Evolutionary conservation across 2,329 filamentous ascomycete species (phyloP).

Genomic region (Trichoderma simmonsii): DNA sequence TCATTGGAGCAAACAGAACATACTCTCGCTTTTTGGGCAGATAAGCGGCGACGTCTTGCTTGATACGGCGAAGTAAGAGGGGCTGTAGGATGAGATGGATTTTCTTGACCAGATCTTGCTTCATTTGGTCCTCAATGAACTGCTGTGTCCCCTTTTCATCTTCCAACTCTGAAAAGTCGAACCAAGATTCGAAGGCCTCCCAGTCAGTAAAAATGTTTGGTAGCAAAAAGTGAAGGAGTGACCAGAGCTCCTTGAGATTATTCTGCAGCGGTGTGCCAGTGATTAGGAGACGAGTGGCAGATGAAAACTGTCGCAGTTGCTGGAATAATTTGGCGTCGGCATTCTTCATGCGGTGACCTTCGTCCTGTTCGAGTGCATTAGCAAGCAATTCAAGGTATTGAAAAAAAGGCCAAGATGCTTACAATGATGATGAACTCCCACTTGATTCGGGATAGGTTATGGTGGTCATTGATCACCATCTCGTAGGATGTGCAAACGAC

Average conservation of each 20-base stretch:
- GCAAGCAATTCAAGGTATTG: fast-evolving
- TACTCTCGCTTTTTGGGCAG: slow-evolving; percentile 98
- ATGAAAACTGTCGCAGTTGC: slow-evolving; percentile 82
- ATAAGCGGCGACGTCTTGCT: slow-evolving; percentile 85
- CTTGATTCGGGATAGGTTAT: slow-evolving; percentile 75
- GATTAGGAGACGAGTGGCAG: slow-evolving; percentile 85
- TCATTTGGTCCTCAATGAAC: slow-evolving; percentile 72
- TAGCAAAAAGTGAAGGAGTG: slow-evolving; percentile 85
- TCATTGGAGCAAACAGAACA: slow-evolving; percentile 89
- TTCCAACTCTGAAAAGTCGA: slow-evolving; percentile 89
- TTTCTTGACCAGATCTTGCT: slow-evolving; percentile 57
- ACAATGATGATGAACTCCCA: slow-evolving; percentile 98
- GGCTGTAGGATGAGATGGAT: slow-evolving; percentile 93
- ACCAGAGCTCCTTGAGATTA: slow-evolving; percentile 93
- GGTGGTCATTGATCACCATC: slow-evolving; percentile 87
- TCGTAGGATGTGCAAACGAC: slow-evolving; percentile 95
- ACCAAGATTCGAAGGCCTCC: slow-evolving; percentile 92
- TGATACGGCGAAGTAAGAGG: slow-evolving; percentile 80
- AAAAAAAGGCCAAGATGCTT: slow-evolving; percentile 29
- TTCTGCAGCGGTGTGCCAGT: slow-evolving; percentile 95
- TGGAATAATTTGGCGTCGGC: slow-evolving; percentile 89
- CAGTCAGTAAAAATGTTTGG: slow-evolving; percentile 91
- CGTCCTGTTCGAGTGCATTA: slow-evolving; percentile 56
- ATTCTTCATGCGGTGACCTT: slow-evolving; percentile 96
- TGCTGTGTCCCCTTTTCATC: slow-evolving; percentile 77